Base-by-base conservation (phyloP, 129 eudicot genomes). In the Escallonia herrerae region DNA sequence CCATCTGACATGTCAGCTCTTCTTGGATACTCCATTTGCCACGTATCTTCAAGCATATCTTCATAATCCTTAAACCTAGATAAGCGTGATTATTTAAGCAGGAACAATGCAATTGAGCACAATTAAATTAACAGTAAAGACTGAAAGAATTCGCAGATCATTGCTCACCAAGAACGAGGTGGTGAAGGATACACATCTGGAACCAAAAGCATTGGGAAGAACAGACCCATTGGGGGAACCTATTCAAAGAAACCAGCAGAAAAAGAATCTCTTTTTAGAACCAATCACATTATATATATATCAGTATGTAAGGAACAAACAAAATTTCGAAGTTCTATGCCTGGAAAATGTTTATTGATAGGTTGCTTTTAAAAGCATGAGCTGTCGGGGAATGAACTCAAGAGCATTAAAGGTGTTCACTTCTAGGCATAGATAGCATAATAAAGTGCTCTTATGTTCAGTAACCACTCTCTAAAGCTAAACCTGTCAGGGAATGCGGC, bases 201-300 rank as follows among this genome's bases (percentile, higher is more conserved):
- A 77, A 93, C 98, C 87, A 93, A 77, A 83, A 93, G 95, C 65
- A 77, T 77, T 22, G 98, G 98, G 74, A 85, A 88, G 75, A 93
- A 93, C 67, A 86, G 80, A 65, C 98, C 96, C 98, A 93, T 93
- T 10, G 98, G 98, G 53, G 96, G 91, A 68, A 93, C 96, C 98
- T 93, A 63, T 73, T 15, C 43, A 48, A 75, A 57, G 41, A 69
- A 48, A 74, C 49, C 47, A 59, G 37, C 5, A 59, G 64, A 8
- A 22, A 22, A 22, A 22, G 0, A 22, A 22, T 22, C 33, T 0
- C 33, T 22, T 22, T 22, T 0, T 22, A 22, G 33, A 22, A 44
- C 43, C 48, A 60, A 40, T 2, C 22, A 43, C 22, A 12, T 10
- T 43, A 5, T 15, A 44, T 62, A 22, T 0, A 22, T 22, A 22